Percentiles rank a stretch among this genome's conserved stretches.
These are phyloP conservation scores for Heritiera littoralis DNA, from an alignment of 345 rosid genomes.

Conservation along the genomic window DNA sequence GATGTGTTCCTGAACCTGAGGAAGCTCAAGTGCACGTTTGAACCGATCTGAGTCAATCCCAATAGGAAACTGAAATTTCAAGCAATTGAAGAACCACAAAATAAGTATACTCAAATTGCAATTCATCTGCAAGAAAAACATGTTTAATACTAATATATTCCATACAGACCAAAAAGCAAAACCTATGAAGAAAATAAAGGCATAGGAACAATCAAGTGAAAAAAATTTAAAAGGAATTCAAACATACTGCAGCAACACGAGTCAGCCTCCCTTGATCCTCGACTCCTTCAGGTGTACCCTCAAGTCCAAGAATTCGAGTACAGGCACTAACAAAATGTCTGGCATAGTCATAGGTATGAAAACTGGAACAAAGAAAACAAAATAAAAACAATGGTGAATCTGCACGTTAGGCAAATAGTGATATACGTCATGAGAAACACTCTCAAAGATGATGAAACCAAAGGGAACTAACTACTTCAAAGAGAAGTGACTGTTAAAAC, in stretches of 20 bases:
- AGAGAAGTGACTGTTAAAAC: background rate
- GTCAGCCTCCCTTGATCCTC: constrained; percentile 97
- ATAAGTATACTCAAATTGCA: background rate
- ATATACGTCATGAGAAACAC: background rate
- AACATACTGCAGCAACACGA: constrained; percentile 93
- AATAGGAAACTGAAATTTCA: constrained; percentile 78
- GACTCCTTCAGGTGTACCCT: constrained; percentile 99
- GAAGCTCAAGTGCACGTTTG: constrained; percentile 72
- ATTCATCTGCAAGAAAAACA: constrained; percentile 4
- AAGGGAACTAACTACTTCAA: constrained; percentile 13
- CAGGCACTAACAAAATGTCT: constrained; percentile 99
- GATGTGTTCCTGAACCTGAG: constrained; percentile 68
- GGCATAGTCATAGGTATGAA: constrained; percentile 98
- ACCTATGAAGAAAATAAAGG: constrained; percentile 12
- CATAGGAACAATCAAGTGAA: constrained; percentile 24
- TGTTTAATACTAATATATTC: constrained; percentile 14
- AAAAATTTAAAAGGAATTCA: constrained; percentile 23
- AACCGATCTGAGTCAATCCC: constrained; percentile 95
- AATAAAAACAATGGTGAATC: background rate
- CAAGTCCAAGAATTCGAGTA: constrained; percentile 97
- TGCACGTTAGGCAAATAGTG: background rate
- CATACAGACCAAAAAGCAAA: constrained; percentile 15
- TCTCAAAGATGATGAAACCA: background rate
- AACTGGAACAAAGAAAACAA: constrained; percentile 45
- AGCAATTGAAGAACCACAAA: constrained; percentile 24